Evolutionary conservation across 495 filamentous ascomycete species (phyloP).

Genomic region (Penicillium taxi): DNA sequence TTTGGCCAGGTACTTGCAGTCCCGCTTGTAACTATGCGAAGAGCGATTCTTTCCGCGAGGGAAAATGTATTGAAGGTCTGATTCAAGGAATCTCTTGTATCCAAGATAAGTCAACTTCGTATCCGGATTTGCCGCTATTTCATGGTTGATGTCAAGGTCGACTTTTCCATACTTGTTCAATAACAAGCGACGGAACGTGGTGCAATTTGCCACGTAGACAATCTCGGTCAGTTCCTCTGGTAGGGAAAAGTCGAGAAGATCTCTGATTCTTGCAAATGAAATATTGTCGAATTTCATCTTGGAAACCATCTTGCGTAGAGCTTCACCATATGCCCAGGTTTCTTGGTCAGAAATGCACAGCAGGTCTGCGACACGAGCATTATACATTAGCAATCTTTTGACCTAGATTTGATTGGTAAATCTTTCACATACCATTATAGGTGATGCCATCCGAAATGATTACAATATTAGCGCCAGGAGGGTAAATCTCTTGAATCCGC

Average conservation of each 20-base stretch:
- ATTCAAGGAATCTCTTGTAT: slow-evolving; percentile 6
- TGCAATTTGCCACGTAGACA: slow-evolving; percentile 6
- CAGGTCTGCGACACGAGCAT: slow-evolving; percentile 28
- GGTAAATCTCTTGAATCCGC: slow-evolving; percentile 36
- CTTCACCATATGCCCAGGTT: slow-evolving; percentile 45
- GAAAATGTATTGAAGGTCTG: slow-evolving; percentile 6
- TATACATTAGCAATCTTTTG: background rate
- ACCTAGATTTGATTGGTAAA: background rate
- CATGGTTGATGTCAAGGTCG: slow-evolving; percentile 4
- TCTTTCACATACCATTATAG: slow-evolving; percentile 37
- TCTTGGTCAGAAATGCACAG: slow-evolving; percentile 41
- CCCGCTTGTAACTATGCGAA: slow-evolving; percentile 5
- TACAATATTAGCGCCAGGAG: slow-evolving; percentile 37
- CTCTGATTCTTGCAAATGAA: slow-evolving; percentile 2
- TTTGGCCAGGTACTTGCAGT: slow-evolving; percentile 6
- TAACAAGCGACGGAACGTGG: slow-evolving; percentile 6
- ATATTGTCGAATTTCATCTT: slow-evolving; percentile 23
- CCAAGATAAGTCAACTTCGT: slow-evolving; percentile 7
- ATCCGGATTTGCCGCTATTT: slow-evolving; percentile 5
- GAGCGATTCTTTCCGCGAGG: slow-evolving; percentile 4
- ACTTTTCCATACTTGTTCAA: slow-evolving; percentile 3
- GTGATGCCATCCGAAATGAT: slow-evolving; percentile 48
- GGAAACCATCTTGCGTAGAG: slow-evolving; percentile 31
- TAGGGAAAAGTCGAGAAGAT: slow-evolving; percentile 3
- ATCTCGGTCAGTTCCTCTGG: slow-evolving; percentile 5